phyloP scores from a whole-genome alignment of 2,329 filamentous ascomycete species.

The Penicillium griseofulvum region DNA sequence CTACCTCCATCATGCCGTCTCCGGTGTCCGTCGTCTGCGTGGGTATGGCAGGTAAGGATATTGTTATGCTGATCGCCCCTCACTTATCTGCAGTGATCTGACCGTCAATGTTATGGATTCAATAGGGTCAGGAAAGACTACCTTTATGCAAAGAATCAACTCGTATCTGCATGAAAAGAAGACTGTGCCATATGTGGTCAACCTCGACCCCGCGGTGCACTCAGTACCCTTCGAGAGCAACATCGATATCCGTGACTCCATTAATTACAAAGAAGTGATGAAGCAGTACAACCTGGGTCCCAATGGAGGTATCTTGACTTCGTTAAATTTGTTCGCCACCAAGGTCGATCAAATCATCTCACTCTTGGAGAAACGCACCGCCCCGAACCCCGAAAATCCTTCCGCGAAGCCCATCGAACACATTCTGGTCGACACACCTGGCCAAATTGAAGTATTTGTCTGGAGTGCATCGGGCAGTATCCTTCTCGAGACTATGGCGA shows the following conservation, averaged over 20 bases:
- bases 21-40: constrained; percentile 82
- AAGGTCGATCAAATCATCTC: constrained; percentile 94
- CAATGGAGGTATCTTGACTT: constrained; percentile 94
- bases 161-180: constrained; percentile 80
- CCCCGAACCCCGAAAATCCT: constrained; percentile 51
- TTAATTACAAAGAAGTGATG: constrained; percentile 99
- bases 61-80: not conserved
- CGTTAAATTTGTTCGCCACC: constrained; percentile 92
- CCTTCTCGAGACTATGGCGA: constrained; percentile 85
- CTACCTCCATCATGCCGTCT: constrained; percentile 42
- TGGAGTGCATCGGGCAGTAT: constrained; percentile 97
- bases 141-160: constrained; percentile 98
- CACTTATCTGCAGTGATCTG: not conserved
- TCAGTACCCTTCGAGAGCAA: constrained; percentile 94
- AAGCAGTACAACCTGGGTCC: constrained; percentile 97
- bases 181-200: constrained; percentile 88
- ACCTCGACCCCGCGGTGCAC: constrained; percentile 92
- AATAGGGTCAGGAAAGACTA: constrained; percentile 92
- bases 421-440: constrained; percentile 91
- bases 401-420: constrained; percentile 64
- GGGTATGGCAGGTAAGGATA: constrained; percentile 79
- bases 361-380: constrained; percentile 83
- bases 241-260: constrained; percentile 97
- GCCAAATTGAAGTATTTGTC: constrained; percentile 98
- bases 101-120: constrained; percentile 3